phyloP scores from a whole-genome alignment of 805 yeast genomes.

The Tetrapisispora pingtungensis region DNA sequence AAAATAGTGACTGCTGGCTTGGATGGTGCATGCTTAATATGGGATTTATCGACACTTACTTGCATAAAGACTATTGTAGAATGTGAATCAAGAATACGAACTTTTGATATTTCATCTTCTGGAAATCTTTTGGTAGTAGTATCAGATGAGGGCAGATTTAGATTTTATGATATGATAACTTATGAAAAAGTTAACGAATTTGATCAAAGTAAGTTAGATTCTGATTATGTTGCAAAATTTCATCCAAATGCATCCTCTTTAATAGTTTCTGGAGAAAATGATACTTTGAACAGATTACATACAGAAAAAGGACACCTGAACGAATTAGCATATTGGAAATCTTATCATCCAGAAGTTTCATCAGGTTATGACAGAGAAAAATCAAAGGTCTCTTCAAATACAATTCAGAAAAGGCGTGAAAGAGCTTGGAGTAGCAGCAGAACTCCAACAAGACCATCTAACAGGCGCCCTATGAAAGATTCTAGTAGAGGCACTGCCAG shows the following conservation, averaged over 20 bases:
- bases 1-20: constrained; percentile 42
- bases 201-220: constrained; percentile 1
- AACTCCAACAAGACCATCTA: neutral
- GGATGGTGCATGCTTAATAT: constrained; percentile 21
- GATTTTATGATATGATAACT: constrained; percentile 12
- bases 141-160: constrained; percentile 11
- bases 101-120: constrained; percentile 17
- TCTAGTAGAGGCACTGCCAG: neutral
- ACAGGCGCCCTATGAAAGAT: neutral
- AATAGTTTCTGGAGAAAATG: constrained; percentile 14
- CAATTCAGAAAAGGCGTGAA: constrained; percentile 1
- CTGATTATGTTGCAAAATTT: constrained; percentile 15
- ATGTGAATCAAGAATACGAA: constrained; percentile 10
- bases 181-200: constrained; percentile 5
- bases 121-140: constrained; percentile 19
- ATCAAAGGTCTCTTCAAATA: neutral
- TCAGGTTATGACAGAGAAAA: neutral
- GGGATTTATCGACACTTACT: constrained; percentile 17
- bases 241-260: constrained; percentile 20
- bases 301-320: constrained; percentile 7
- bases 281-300: constrained; percentile 11
- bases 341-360: constrained; percentile 2
- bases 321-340: constrained; percentile 12
- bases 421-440: constrained; percentile 7
- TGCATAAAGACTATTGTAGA: constrained; percentile 12